These are phyloP conservation scores for Annona cherimola DNA, from an alignment of 164 flowering plant genomes.

Conservation along the genomic window DNA sequence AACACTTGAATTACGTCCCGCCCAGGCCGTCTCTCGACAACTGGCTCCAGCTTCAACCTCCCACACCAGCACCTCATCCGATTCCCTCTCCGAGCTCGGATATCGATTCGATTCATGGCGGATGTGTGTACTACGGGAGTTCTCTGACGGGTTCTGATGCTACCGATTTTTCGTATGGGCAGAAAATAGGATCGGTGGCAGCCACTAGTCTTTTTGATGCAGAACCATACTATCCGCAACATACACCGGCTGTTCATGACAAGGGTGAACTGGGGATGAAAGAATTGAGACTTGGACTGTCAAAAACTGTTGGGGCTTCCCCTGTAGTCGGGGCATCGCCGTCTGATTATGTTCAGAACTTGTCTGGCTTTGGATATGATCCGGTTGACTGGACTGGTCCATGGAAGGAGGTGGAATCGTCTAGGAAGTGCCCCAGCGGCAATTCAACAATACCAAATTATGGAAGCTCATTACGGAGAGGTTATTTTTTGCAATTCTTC, in stretches of 20 bases:
- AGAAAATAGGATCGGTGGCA: not conserved
- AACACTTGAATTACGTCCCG: not conserved
- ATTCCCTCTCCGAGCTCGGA: not conserved
- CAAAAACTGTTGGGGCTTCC: not conserved
- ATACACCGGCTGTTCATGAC: not conserved
- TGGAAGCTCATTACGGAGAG: not conserved
- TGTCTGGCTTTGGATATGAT: not conserved
- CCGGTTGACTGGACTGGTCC: not conserved
- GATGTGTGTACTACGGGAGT: not conserved
- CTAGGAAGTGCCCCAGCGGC: not conserved
- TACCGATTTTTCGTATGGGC: constrained; percentile 3
- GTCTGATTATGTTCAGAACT: constrained; percentile 2
- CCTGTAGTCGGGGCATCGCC: constrained; percentile 1
- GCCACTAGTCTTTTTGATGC: constrained; percentile 1
- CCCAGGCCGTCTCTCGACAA: constrained; percentile 1
- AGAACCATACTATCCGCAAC: constrained; percentile 6
- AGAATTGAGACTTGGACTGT: not conserved
- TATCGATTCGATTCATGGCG: not conserved
- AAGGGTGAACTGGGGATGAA: not conserved
- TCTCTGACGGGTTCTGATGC: not conserved
- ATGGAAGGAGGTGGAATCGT: constrained; percentile 4
- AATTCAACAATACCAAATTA: not conserved
- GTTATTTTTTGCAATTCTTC: not conserved
- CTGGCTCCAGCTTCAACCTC: constrained; percentile 10
- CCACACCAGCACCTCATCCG: constrained; percentile 1